Conservation (phyloP, 1,284 basidiomycete genomes). For the Sutorius eximius region DNA sequence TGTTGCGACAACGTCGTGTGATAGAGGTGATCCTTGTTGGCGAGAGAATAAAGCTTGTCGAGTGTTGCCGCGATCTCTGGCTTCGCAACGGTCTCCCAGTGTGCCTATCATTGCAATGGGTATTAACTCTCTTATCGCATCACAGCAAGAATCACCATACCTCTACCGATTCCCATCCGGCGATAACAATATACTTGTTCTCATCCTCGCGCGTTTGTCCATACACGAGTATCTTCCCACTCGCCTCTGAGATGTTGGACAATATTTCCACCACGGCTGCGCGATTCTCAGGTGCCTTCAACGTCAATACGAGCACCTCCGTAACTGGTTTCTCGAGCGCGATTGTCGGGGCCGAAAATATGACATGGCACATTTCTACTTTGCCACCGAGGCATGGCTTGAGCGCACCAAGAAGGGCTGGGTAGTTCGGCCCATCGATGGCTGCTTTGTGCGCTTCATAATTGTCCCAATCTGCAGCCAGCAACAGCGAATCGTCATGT, state of each 20-base stretch:
- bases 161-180: conserved; percentile 27
- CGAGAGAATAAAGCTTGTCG: conserved; percentile 7
- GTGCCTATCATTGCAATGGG: conserved; percentile 7
- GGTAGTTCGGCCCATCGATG: conserved; percentile 8
- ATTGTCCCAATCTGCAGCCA: conserved; percentile 30
- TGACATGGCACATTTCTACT: conserved; percentile 24
- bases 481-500: not conserved
- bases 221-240: conserved; percentile 17
- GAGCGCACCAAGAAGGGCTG: conserved; percentile 6
- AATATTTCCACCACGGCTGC: conserved; percentile 12
- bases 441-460: conserved; percentile 20
- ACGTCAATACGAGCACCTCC: conserved; percentile 15
- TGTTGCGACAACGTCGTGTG: conserved; percentile 10
- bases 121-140: not conserved
- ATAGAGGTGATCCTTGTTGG: conserved; percentile 7
- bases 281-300: conserved; percentile 28
- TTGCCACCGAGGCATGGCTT: conserved; percentile 4
- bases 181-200: conserved; percentile 22
- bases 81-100: conserved; percentile 3
- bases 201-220: conserved; percentile 25
- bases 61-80: conserved; percentile 8
- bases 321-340: conserved; percentile 24
- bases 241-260: conserved; percentile 13
- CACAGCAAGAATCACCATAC: conserved; percentile 8
- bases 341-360: conserved; percentile 17